These are phyloP conservation scores for Aureobasidium sp. DNA, from an alignment of 2,329 filamentous ascomycete species.

Conservation along the genomic window DNA sequence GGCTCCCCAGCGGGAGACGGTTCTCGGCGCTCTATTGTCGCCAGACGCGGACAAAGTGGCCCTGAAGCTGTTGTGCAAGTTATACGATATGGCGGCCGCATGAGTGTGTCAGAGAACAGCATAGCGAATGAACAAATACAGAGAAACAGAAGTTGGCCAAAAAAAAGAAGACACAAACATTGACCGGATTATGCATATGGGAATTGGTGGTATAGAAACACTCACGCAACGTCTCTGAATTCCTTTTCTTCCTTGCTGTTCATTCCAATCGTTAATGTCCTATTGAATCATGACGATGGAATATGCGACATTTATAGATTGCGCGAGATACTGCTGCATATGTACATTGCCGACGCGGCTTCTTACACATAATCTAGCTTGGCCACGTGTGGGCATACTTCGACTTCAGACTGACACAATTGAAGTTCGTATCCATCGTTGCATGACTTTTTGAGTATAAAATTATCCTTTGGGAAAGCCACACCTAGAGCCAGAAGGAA, in stretches of 20 bases:
- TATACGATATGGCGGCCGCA: constrained; percentile 28
- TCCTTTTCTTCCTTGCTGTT: not conserved
- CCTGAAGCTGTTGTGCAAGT: constrained; percentile 35
- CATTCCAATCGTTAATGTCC: too few species aligned
- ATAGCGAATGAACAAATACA: not conserved
- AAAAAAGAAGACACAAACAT: not conserved
- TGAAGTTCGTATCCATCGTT: not conserved
- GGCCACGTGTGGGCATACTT: not conserved
- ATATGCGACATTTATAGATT: not conserved
- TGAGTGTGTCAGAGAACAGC: not conserved
- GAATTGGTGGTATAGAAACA: not conserved
- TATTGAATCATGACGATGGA: not conserved
- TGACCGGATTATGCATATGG: constrained; percentile 8
- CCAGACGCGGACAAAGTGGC: constrained; percentile 37
- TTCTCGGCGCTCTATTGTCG: constrained; percentile 41
- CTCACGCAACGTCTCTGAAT: not conserved
- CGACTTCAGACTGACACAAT: not conserved
- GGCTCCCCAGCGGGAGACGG: constrained; percentile 39
- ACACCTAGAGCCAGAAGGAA: not conserved
- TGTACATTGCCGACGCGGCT: not conserved
- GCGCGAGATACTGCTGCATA: not conserved
- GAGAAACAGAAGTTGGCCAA: not conserved
- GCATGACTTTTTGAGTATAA: not conserved
- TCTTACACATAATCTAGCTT: not conserved
- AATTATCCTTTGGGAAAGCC: not conserved